Evolutionary conservation across 1,284 basidiomycete species (phyloP).

Genomic region (Pterula multifida): DNA sequence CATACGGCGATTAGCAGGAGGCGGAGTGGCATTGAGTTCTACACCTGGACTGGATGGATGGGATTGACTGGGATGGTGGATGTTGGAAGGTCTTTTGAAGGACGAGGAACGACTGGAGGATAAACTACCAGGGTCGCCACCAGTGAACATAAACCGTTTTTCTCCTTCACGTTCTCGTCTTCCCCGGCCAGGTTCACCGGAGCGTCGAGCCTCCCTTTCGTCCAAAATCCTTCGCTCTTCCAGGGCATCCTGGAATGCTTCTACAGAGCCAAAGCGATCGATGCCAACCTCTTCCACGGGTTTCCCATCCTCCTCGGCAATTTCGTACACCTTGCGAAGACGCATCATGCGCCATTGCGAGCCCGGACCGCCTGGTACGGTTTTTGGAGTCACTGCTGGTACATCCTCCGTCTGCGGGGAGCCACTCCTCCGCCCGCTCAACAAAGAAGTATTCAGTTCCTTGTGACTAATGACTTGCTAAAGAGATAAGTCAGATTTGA

Average conservation of each 20-base stretch:
- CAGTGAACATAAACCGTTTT: slow-evolving; percentile 54
- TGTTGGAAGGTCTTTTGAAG: slow-evolving; percentile 65
- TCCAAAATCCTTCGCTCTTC: slow-evolving; percentile 81
- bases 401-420: slow-evolving; percentile 32
- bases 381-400: slow-evolving; percentile 34
- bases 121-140: slow-evolving; percentile 38
- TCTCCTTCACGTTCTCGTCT: slow-evolving; percentile 24
- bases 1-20: slow-evolving; percentile 24
- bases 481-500: slow-evolving; percentile 5
- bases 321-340: slow-evolving; percentile 79
- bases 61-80: slow-evolving; percentile 38
- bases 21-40: slow-evolving; percentile 25
- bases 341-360: slow-evolving; percentile 98
- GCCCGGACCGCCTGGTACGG: slow-evolving; percentile 79
- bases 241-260: slow-evolving; percentile 80
- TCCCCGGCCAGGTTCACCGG: slow-evolving; percentile 23
- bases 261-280: slow-evolving; percentile 78
- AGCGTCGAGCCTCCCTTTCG: slow-evolving; percentile 53
- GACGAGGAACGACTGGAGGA: slow-evolving; percentile 67
- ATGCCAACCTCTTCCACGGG: slow-evolving; percentile 75
- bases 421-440: neutral
- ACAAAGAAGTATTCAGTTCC: slow-evolving; percentile 76
- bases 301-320: slow-evolving; percentile 74
- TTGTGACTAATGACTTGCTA: slow-evolving; percentile 53
- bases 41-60: slow-evolving; percentile 52